phyloP scores from a whole-genome alignment of 2,329 filamentous ascomycete species.

The Exophiala aquamarina region DNA sequence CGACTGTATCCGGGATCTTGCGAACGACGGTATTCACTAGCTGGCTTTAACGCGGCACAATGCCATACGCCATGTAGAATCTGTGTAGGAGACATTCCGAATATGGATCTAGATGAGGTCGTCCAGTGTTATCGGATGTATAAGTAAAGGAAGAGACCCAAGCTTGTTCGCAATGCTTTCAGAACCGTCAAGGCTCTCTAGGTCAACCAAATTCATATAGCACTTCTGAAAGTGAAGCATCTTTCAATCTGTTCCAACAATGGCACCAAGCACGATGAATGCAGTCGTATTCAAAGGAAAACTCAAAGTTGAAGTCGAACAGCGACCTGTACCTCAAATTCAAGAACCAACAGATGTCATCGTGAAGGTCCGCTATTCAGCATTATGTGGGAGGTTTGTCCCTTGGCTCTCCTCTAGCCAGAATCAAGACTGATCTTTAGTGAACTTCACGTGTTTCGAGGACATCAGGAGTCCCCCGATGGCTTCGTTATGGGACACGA shows the following conservation, averaged over 20 bases:
- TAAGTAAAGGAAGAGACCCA: too few species aligned
- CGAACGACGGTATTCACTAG: too few species aligned
- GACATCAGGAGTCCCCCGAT: conserved; percentile 68
- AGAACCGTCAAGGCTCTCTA: too few species aligned
- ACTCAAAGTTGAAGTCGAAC: conserved; percentile 71
- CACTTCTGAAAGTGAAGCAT: too few species aligned
- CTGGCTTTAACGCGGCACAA: too few species aligned
- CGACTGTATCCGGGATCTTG: too few species aligned
- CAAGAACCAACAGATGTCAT: conserved; percentile 72
- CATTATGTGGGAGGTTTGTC: conserved; percentile 82
- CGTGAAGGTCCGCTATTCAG: conserved; percentile 80
- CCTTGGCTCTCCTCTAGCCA: not conserved
- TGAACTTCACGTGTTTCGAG: conserved; percentile 83
- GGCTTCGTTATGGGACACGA: conserved; percentile 74
- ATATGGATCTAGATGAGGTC: too few species aligned
- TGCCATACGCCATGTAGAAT: too few species aligned
- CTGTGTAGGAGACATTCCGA: too few species aligned
- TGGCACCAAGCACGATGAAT: conserved; percentile 63
- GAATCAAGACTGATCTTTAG: conserved; percentile 41
- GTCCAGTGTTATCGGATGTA: too few species aligned
- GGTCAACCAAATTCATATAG: too few species aligned
- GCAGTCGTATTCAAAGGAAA: conserved; percentile 85
- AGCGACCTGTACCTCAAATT: conserved; percentile 75
- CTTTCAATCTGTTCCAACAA: not conserved
- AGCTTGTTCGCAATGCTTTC: too few species aligned